phyloP scores from a whole-genome alignment of 2,329 filamentous ascomycete species.

The Clathrospora elynae region DNA sequence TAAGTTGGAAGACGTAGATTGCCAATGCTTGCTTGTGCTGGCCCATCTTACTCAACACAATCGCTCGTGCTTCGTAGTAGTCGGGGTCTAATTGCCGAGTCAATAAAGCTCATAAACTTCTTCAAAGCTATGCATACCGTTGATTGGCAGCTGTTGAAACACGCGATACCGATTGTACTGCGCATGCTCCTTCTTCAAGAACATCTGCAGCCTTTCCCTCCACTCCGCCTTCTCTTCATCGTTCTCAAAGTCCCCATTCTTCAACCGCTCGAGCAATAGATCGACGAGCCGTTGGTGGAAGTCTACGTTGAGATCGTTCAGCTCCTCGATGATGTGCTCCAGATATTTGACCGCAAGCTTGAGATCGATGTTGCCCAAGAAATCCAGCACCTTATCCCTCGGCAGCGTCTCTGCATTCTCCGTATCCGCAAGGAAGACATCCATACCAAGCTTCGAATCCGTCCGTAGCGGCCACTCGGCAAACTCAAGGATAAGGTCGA shows the following conservation, averaged over 20 bases:
- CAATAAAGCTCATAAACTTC: not conserved
- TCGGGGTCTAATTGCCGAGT: constrained; percentile 64
- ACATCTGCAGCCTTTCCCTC: constrained; percentile 71
- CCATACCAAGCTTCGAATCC: constrained; percentile 79
- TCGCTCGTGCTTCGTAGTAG: constrained; percentile 88
- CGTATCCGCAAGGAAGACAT: constrained; percentile 89
- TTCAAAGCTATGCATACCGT: constrained; percentile 62
- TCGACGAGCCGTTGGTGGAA: constrained; percentile 85
- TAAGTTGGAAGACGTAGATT: constrained; percentile 94
- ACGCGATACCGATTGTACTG: constrained; percentile 82
- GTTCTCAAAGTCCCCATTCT: constrained; percentile 40
- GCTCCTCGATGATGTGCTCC: constrained; percentile 86
- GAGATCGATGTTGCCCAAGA: constrained; percentile 71
- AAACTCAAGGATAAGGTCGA: constrained; percentile 90
- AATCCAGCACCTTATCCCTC: constrained; percentile 73
- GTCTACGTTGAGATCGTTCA: constrained; percentile 81
- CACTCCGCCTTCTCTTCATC: constrained; percentile 52
- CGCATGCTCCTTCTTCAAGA: constrained; percentile 71
- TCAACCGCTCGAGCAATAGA: constrained; percentile 66
- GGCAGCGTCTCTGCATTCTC: constrained; percentile 93
- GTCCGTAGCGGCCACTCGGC: constrained; percentile 82
- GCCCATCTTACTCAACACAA: constrained; percentile 92
- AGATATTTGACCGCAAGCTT: constrained; percentile 80
- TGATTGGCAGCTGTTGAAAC: constrained; percentile 75
- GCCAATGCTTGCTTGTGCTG: constrained; percentile 94